Evolutionary conservation across 768 basidiomycete genomes (phyloP).

Genomic region (Russula griseocarnosa): DNA sequence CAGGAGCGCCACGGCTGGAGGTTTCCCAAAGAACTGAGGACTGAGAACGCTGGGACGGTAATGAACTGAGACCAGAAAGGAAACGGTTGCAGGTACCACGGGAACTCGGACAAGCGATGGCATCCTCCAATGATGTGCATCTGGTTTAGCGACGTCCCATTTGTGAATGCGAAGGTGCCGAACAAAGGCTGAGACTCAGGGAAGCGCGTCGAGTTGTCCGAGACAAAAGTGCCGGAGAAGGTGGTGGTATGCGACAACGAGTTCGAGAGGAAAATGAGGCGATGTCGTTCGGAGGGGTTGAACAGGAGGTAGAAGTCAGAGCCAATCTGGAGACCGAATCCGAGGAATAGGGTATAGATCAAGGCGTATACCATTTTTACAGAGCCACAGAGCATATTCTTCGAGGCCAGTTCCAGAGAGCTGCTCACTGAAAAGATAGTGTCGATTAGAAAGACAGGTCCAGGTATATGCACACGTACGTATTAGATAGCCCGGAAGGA

Average conservation of each 20-base stretch:
- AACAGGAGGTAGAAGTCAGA: constrained; percentile 72
- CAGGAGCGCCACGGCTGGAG: constrained; percentile 66
- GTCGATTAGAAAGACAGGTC: constrained; percentile 41
- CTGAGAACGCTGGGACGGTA: constrained; percentile 69
- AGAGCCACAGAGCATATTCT: constrained; percentile 61
- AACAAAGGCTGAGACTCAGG: constrained; percentile 41
- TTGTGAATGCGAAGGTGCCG: constrained; percentile 65
- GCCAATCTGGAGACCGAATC: constrained; percentile 79
- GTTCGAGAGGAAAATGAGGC: constrained; percentile 48
- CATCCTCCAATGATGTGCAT: constrained; percentile 56
- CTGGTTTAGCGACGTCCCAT: constrained; percentile 43
- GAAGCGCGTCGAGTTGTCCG: constrained; percentile 49
- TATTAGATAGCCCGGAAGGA: constrained; percentile 78
- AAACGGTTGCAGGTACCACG: constrained; percentile 77
- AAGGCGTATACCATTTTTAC: constrained; percentile 83
- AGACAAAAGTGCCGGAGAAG: constrained; percentile 59
- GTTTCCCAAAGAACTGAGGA: constrained; percentile 66
- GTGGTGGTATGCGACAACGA: constrained; percentile 46
- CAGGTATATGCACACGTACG: constrained; percentile 40
- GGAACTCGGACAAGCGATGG: constrained; percentile 56
- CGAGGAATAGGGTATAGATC: constrained; percentile 77
- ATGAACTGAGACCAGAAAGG: constrained; percentile 69
- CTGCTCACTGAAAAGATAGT: constrained; percentile 56
- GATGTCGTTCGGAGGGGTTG: constrained; percentile 52
- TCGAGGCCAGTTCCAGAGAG: constrained; percentile 76